Evolutionary conservation across 2,329 filamentous ascomycete genomes (phyloP).

Genomic region (Sclerotinia nivalis): DNA sequence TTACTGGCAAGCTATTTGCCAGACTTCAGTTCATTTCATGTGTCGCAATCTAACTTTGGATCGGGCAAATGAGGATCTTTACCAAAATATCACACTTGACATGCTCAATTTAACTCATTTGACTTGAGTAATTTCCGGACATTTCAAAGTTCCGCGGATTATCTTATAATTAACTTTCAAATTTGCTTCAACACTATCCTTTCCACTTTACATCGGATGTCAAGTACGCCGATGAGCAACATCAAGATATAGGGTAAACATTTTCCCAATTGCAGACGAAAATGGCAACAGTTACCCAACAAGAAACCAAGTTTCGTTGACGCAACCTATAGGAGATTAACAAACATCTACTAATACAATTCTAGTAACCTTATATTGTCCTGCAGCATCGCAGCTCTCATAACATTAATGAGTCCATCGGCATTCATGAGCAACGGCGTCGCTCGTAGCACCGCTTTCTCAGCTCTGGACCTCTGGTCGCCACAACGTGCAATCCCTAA

Average conservation of each 20-base stretch:
- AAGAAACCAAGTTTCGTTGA: neutral
- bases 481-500: conserved; percentile 18
- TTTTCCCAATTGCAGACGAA: neutral
- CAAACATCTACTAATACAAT: conserved; percentile 18
- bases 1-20: no score
- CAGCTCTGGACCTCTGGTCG: conserved; percentile 15
- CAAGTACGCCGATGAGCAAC: neutral
- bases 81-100: neutral
- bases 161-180: neutral
- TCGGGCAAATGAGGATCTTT: neutral
- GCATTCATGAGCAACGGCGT: conserved; percentile 24
- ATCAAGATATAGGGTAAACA: neutral
- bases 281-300: no score
- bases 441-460: conserved; percentile 26
- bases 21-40: neutral
- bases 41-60: neutral
- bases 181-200: no score
- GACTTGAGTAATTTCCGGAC: neutral
- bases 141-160: neutral
- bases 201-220: neutral
- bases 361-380: neutral
- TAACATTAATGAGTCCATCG: neutral
- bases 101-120: neutral
- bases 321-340: neutral
- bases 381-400: conserved; percentile 13